Evolutionary conservation across 371 early-diverging fungal genomes (phyloP).

Genomic region (Haplosporangium sp.): DNA sequence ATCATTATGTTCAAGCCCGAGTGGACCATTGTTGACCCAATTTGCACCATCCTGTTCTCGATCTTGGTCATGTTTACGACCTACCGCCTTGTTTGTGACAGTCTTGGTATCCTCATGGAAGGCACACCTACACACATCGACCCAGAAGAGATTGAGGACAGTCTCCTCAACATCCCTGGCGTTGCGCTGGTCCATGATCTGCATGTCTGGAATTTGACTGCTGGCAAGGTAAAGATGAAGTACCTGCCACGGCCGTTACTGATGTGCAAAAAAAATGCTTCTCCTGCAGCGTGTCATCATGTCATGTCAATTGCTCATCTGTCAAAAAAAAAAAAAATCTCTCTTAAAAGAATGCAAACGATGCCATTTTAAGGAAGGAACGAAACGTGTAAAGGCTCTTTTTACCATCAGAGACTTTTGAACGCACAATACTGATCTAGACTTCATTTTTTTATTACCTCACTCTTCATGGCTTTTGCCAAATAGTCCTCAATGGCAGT

Average conservation of each 20-base stretch:
- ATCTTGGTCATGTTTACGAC: constrained; percentile 85
- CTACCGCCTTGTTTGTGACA: constrained; percentile 63
- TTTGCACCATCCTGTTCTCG: constrained; percentile 89
- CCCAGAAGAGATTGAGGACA: constrained; percentile 66
- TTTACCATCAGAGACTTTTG: no score
- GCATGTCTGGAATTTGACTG: constrained; percentile 80
- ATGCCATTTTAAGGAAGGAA: constrained; percentile 24
- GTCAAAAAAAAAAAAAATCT: background rate
- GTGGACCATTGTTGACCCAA: constrained; percentile 83
- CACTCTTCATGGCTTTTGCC: background rate
- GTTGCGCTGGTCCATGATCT: constrained; percentile 77
- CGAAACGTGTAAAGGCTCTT: no score
- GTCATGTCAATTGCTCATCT: no score
- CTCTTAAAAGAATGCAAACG: constrained; percentile 26
- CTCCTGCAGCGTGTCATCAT: no score
- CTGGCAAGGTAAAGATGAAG: constrained; percentile 63
- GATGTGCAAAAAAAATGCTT: background rate
- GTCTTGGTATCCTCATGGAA: constrained; percentile 74
- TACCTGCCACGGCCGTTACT: no score
- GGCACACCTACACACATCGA: constrained; percentile 75
- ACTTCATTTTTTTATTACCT: constrained; percentile 1
- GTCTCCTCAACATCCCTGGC: constrained; percentile 63
- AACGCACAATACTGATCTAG: constrained; percentile 10
- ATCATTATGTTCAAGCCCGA: constrained; percentile 77
- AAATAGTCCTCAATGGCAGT: constrained; percentile 49